Evolutionary conservation across 495 filamentous ascomycete species (phyloP).

Genomic region (Podospora sp.): DNA sequence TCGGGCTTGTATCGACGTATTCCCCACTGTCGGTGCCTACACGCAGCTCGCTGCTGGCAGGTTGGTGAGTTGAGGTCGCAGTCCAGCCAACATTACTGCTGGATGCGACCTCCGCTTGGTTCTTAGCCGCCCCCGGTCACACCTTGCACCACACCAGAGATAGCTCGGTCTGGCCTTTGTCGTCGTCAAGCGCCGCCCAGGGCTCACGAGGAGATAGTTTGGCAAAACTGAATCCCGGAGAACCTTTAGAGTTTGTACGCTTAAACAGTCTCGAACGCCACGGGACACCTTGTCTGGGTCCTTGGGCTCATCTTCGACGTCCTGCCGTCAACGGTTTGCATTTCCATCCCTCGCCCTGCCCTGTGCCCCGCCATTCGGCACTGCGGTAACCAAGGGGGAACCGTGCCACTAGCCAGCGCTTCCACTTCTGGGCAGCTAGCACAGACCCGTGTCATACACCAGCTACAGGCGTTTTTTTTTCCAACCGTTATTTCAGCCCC

Average conservation of each 20-base stretch:
- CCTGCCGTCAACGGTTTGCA: neutral
- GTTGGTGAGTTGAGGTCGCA: neutral
- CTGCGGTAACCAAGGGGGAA: conserved; percentile 5
- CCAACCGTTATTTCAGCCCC: conserved; percentile 22
- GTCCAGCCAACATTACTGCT: neutral
- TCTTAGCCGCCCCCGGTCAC: conserved; percentile 23
- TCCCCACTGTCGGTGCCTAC: neutral
- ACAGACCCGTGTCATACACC: conserved; percentile 14
- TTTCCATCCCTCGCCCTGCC: neutral
- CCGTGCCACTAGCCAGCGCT: conserved; percentile 21
- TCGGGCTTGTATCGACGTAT: neutral
- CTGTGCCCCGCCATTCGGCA: conserved; percentile 1
- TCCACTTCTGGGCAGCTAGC: conserved; percentile 9
- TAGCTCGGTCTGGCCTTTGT: conserved; percentile 8
- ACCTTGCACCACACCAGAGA: conserved; percentile 17
- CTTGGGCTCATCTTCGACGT: neutral
- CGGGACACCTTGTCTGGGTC: neutral
- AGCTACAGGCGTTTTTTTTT: conserved; percentile 7
- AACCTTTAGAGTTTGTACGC: neutral
- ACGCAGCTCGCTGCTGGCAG: neutral
- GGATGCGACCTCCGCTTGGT: conserved; percentile 21
- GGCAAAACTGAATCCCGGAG: no score
- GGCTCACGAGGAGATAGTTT: neutral
- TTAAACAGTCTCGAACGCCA: neutral
- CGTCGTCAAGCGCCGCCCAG: neutral